phyloP scores from a whole-genome alignment of 2,329 filamentous ascomycete species.

The Beauveria bassiana region DNA sequence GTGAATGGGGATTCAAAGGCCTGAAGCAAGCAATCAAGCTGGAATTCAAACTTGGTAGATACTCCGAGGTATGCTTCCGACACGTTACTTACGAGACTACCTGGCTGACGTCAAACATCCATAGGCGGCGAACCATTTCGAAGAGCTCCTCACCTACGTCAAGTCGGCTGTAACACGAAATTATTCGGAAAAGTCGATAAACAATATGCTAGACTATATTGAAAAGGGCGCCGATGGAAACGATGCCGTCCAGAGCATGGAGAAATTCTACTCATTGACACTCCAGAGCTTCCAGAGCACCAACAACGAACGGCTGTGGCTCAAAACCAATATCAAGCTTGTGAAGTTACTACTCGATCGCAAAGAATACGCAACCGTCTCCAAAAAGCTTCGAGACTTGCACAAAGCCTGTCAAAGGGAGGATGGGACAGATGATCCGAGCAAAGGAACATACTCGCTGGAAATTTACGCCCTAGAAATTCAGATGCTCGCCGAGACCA shows the following conservation, averaged over 20 bases:
- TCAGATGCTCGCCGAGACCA: conserved; percentile 94
- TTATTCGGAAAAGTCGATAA: conserved; percentile 98
- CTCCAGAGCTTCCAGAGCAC: conserved; percentile 93
- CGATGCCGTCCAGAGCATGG: conserved; percentile 71
- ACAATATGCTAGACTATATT: conserved; percentile 97
- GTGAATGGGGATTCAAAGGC: conserved; percentile 98
- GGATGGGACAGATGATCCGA: conserved; percentile 83
- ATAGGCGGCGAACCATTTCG: conserved; percentile 85
- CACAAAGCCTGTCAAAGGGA: conserved; percentile 82
- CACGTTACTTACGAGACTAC: no score
- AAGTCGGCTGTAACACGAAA: conserved; percentile 95
- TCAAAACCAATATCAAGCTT: conserved; percentile 97
- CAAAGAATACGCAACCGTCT: conserved; percentile 75
- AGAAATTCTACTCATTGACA: conserved; percentile 89
- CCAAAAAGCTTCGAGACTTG: conserved; percentile 78
- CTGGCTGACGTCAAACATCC: conserved; percentile 11
- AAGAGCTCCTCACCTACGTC: conserved; percentile 92
- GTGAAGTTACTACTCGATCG: conserved; percentile 85
- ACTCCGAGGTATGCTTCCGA: conserved; percentile 56
- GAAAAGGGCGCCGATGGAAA: conserved; percentile 74
- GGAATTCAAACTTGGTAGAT: conserved; percentile 86
- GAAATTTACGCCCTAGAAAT: conserved; percentile 97
- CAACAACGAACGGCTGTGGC: conserved; percentile 93
- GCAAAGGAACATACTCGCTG: conserved; percentile 91
- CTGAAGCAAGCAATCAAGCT: conserved; percentile 97